Base-by-base conservation (phyloP, 306 rosid species). In the Sechiopsis laciniata region DNA sequence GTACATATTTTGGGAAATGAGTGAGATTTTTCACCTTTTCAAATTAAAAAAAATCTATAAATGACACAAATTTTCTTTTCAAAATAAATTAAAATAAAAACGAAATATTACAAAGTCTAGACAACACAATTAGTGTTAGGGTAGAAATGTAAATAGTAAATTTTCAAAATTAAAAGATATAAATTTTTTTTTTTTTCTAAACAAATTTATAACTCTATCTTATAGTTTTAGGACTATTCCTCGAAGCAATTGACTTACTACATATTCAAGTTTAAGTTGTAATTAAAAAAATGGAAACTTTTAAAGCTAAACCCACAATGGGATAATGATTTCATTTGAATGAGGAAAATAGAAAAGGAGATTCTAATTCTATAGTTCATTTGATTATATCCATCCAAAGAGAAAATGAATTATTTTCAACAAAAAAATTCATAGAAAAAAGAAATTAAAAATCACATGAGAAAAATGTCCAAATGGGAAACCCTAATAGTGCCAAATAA, bases 361-460 rank as follows among this genome's bases (percentile, higher is more conserved):
- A 67, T 45, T 65, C 71, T 42, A 52, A 65, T 65, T 42, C 14
- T 52, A 40, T 17, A 35, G 29, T 64, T 64, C 52, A 37, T 40
- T 64, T 64, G 53, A 40, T 64, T 66, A 35, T 67, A 67, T 67
- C 55, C 72, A 67, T 67, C 55, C 55, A 67, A 67, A 67, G 6
- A 67, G 55, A 21, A n/a, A 42, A 7, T 7, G 2, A 67, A 11
- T 46, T n/a, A 9, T 17, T 32, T 42, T 37, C n/a, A 0, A 42
- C 4, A 42, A 60, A 64, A 59, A 65, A 40, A 40, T n/a, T 19
- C 32, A 42, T 0, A 10, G 17, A 19, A 66, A 63, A 55, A 55
- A 64, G 42, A 8, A 64, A 64, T 13, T 2, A 1, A 8, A 64
- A 73, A 6, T 40, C 46, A 40, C 46, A 6, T 40, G 46, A 7